Percentiles rank a stretch among this genome's conserved stretches.
Evolutionary conservation across 2,329 filamentous ascomycete genomes (phyloP).

Genomic region (Alternaria sp.): DNA sequence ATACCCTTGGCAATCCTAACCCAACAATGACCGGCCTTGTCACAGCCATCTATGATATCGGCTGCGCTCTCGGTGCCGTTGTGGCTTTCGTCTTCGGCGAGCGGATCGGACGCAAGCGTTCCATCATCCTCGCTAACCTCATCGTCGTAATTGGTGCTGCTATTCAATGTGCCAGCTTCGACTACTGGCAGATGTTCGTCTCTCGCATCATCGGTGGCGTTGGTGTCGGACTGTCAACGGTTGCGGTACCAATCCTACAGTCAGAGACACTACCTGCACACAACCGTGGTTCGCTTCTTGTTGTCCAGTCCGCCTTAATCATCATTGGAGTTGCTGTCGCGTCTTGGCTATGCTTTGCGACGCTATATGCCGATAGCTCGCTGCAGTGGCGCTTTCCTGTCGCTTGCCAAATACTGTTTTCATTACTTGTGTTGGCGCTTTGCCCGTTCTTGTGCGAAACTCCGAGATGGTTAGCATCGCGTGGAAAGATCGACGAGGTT

Average conservation of each 20-base stretch:
- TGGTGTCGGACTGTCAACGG: constrained; percentile 58
- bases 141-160: constrained; percentile 46
- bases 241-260: constrained; percentile 56
- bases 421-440: constrained; percentile 62
- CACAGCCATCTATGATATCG: constrained; percentile 51
- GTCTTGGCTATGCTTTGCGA: constrained; percentile 28
- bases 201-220: constrained; percentile 54
- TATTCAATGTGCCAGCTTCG: constrained; percentile 43
- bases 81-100: constrained; percentile 60
- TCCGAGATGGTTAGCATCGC: constrained; percentile 52
- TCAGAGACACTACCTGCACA: constrained; percentile 48
- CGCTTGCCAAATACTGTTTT: constrained; percentile 64
- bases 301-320: constrained; percentile 25
- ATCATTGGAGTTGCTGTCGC: constrained; percentile 28
- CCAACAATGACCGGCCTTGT: constrained; percentile 47
- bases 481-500: constrained; percentile 36
- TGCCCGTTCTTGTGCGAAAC: constrained; percentile 52
- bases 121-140: constrained; percentile 65
- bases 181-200: constrained; percentile 45
- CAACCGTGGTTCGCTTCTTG: constrained; percentile 25
- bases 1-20: constrained; percentile 21
- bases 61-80: constrained; percentile 54
- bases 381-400: constrained; percentile 57
- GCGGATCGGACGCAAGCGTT: constrained; percentile 62
- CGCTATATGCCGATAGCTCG: constrained; percentile 21